Evolutionary conservation across 257 asterid species (phyloP).

Genomic region (Nicotiana tabacum): DNA sequence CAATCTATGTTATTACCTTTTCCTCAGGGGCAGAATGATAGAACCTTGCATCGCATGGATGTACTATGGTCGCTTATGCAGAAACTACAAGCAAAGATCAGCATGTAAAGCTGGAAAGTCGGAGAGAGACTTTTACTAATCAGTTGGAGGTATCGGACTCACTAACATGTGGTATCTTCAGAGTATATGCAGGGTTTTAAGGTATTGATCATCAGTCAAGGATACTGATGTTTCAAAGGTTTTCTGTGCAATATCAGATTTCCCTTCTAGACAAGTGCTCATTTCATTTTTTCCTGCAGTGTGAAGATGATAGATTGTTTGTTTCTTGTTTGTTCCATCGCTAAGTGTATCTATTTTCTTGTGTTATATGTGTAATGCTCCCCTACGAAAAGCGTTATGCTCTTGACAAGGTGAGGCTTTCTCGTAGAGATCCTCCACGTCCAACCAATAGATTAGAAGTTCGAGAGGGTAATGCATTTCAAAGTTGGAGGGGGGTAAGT

Average conservation of each 20-base stretch:
- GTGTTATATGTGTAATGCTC: conserved; percentile 9
- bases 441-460: background rate
- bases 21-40: conserved; percentile 50
- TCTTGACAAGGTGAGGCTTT: background rate
- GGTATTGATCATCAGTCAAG: background rate
- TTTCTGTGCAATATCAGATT: background rate
- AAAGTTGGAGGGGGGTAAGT: background rate
- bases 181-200: background rate
- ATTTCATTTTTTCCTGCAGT: background rate
- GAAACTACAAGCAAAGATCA: conserved; percentile 58
- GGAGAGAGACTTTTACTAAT: background rate
- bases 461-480: background rate
- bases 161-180: background rate
- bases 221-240: background rate
- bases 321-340: background rate
- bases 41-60: conserved; percentile 93
- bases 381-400: background rate
- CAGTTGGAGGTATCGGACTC: background rate
- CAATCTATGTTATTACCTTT: conserved; percentile 5
- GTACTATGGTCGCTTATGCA: conserved; percentile 91
- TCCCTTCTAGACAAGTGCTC: conserved; percentile 3
- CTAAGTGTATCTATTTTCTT: background rate
- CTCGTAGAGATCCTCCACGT: background rate
- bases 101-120: background rate
- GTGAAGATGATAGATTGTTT: background rate